Evolutionary conservation across 2,329 filamentous ascomycete species (phyloP), one percentile per base, ranked within the genome.

Genomic region (Neofusicoccum kwambonambiense): DNA sequence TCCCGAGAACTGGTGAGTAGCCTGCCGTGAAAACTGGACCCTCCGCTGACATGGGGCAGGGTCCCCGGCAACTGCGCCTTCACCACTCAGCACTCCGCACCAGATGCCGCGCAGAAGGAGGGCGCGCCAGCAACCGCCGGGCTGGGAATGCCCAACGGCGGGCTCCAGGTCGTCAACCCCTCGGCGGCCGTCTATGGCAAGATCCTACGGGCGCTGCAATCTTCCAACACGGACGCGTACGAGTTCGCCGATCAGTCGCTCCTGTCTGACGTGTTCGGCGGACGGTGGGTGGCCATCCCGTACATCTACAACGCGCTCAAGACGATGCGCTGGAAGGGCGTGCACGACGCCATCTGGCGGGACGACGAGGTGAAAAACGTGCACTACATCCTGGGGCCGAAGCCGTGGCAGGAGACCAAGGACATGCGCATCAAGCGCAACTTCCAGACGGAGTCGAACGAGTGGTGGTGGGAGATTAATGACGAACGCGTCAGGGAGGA

Each of bases 251-350:
- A 88, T 68, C 86, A 88, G 70, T 84, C 81, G 44, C 78, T 85
- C 54, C 79, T 88, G 3, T 81, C 82, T n/a, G 85, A 87, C 67
- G 67, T 86, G 11, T 88, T 87, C 72, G 72, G 79, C 35, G 83
- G 82, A 0, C 80, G 85, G 22, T 88, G 86, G 86, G 84, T 87
- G 4, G 76, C 81, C 3, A 71, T 88, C 62, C 85, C 86, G 15
- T 88, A 88, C 69, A 81, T 82, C 7, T 88, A 88, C 75, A 88
- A 88, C 70, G 86, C 85, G 47, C 74, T 88, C 57, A 87, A 86
- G 77, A 86, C 85, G n/a, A 65, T 87, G 72, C 75, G 85, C 63
- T 82, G 79, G 77, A 74, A 83, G 68, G 82, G 81, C 9, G 83
- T 87, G 64, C 86, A 88, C 70, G 78, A 83, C 68, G 76, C 79